phyloP scores from a whole-genome alignment of 73 alveolate genomes.

The Symbiodinium pilosum region DNA sequence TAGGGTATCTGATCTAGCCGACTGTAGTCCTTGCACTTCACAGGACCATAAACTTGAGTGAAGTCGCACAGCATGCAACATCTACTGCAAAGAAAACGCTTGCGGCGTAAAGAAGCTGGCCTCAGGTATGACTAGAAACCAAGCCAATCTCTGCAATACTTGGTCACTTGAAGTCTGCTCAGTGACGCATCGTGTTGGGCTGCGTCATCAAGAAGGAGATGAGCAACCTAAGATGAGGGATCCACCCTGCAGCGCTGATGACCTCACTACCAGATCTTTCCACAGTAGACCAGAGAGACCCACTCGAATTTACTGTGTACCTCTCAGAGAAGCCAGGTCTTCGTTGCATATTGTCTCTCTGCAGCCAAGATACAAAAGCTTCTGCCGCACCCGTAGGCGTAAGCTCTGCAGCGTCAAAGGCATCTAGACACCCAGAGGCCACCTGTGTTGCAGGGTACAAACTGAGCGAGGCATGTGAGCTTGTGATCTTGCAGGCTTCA shows the following conservation, averaged over 20 bases:
- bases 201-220: slow-evolving; percentile 38
- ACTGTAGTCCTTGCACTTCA: background rate
- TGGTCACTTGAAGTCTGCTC: background rate
- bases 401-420: slow-evolving; percentile 67
- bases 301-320: too few species aligned
- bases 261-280: too few species aligned
- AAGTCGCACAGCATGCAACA: background rate
- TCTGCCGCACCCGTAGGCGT: slow-evolving; percentile 75
- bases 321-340: too few species aligned
- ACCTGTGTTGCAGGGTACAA: slow-evolving; percentile 2
- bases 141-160: background rate
- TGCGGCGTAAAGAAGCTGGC: too few species aligned
- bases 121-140: too few species aligned
- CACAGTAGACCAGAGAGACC: too few species aligned
- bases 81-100: background rate
- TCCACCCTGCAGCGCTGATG: too few species aligned
- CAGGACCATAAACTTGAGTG: background rate
- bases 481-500: too few species aligned
- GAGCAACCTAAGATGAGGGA: slow-evolving; percentile 66
- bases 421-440: slow-evolving; percentile 55
- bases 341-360: too few species aligned
- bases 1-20: background rate
- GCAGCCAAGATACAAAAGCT: slow-evolving; percentile 21
- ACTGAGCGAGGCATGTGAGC: too few species aligned
- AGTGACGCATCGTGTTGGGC: slow-evolving; percentile 1